Evolutionary conservation across 2,329 filamentous ascomycete species (phyloP).

Genomic region (Simplicillium sp.): DNA sequence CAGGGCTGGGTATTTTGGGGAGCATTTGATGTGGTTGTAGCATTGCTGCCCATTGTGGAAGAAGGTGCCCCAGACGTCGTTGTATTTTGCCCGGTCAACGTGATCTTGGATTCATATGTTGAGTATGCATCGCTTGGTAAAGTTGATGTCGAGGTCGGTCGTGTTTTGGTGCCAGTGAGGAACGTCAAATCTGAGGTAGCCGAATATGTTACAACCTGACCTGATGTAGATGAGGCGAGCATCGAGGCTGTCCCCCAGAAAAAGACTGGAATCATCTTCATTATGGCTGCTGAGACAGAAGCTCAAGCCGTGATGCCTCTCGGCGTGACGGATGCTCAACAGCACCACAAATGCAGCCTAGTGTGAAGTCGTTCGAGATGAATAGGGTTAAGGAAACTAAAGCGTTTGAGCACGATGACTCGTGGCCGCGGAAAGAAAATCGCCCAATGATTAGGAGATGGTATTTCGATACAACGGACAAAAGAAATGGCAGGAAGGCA

Average conservation of each 20-base stretch:
- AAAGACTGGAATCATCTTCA: background rate
- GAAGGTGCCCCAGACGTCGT: slow-evolving; percentile 17
- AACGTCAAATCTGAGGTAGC: slow-evolving; percentile 25
- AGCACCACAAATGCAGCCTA: too few relatives aligned
- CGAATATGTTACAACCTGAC: slow-evolving; percentile 15
- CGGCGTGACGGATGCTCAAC: too few relatives aligned
- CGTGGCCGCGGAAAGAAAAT: too few relatives aligned
- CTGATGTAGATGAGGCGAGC: slow-evolving; percentile 1
- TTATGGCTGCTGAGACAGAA: background rate
- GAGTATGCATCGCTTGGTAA: slow-evolving; percentile 36
- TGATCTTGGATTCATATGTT: slow-evolving; percentile 31
- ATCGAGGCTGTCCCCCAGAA: background rate
- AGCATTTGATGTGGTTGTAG: slow-evolving; percentile 29
- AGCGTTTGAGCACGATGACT: too few relatives aligned
- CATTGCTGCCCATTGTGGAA: slow-evolving; percentile 17
- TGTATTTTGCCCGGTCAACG: slow-evolving; percentile 25
- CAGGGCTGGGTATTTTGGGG: slow-evolving; percentile 64
- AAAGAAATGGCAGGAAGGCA: too few relatives aligned
- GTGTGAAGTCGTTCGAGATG: too few relatives aligned
- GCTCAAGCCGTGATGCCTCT: too few relatives aligned
- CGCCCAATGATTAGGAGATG: too few relatives aligned
- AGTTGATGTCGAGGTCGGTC: slow-evolving; percentile 24
- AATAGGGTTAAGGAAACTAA: too few relatives aligned
- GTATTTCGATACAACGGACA: too few relatives aligned
- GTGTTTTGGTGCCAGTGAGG: slow-evolving; percentile 25